phyloP scores from a whole-genome alignment of 2,329 filamentous ascomycete genomes.

The Colletotrichum destructivum region DNA sequence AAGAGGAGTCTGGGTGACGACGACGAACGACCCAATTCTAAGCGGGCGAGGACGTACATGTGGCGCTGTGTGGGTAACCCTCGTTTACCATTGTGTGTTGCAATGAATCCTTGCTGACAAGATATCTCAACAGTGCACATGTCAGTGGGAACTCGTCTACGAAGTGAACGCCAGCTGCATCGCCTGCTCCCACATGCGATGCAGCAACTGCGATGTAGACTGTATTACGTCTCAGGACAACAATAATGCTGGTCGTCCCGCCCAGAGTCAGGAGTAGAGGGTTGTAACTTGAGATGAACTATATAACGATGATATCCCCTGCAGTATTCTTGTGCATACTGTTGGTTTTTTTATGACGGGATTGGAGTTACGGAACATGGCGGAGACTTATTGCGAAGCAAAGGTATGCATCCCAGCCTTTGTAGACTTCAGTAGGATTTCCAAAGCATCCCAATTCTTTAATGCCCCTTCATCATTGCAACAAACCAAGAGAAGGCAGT shows the following conservation, averaged over 20 bases:
- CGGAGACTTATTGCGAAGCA: neutral
- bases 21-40: slow-evolving; percentile 40
- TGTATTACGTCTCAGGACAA: neutral
- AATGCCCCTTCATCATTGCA: neutral
- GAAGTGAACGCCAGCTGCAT: slow-evolving; percentile 25
- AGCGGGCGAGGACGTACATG: slow-evolving; percentile 43
- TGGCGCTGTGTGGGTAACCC: slow-evolving; percentile 51
- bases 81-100: too few species aligned
- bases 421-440: neutral
- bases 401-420: neutral
- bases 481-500: neutral
- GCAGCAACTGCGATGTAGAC: slow-evolving; percentile 8
- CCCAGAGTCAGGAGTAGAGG: neutral
- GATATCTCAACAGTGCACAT: slow-evolving; percentile 25
- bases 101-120: slow-evolving; percentile 7
- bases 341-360: neutral
- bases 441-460: neutral
- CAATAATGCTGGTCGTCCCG: neutral
- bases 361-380: neutral
- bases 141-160: slow-evolving; percentile 1
- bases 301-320: neutral
- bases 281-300: neutral
- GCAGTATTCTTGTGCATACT: neutral
- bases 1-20: slow-evolving; percentile 30
- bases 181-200: slow-evolving; percentile 27